Evolutionary conservation across 2,329 filamentous ascomycete species (phyloP).

Genomic region (Bimuria novae-zelandiae): DNA sequence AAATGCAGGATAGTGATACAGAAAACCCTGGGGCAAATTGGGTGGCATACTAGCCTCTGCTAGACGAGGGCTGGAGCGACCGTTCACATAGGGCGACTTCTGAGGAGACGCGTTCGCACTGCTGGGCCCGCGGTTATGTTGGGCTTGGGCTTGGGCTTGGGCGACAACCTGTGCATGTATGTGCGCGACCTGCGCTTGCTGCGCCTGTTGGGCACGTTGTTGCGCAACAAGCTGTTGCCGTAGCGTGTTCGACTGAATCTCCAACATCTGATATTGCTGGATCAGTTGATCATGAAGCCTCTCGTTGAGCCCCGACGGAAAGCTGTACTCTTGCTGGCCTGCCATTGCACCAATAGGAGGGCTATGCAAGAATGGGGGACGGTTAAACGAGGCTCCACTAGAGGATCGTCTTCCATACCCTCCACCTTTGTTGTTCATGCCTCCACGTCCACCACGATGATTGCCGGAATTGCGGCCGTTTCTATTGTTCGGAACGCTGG

Average conservation of each 20-base stretch:
- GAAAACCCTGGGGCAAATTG: constrained; percentile 46
- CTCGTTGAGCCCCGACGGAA: constrained; percentile 46
- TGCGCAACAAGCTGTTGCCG: constrained; percentile 43
- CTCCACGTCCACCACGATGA: constrained; percentile 52
- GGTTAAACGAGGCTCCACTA: constrained; percentile 57
- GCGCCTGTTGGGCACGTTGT: constrained; percentile 46
- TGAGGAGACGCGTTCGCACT: constrained; percentile 49
- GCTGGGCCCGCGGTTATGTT: constrained; percentile 33
- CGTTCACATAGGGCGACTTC: constrained; percentile 40
- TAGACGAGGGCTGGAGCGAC: constrained; percentile 38
- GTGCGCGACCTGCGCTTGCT: constrained; percentile 42
- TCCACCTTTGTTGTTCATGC: constrained; percentile 55
- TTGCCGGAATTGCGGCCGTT: constrained; percentile 51
- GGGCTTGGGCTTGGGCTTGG: constrained; percentile 40
- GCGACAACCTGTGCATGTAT: constrained; percentile 45
- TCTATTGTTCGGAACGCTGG: constrained; percentile 53
- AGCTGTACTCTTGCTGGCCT: constrained; percentile 48
- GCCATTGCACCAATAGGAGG: constrained; percentile 46
- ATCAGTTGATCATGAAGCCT: constrained; percentile 55
- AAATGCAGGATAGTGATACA: constrained; percentile 53
- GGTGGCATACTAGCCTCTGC: constrained; percentile 34
- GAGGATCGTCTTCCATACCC: constrained; percentile 58
- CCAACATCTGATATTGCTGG: constrained; percentile 54
- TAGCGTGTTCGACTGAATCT: constrained; percentile 47
- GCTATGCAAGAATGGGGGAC: constrained; percentile 47